Evolutionary conservation across 306 rosid genomes (phyloP), one percentile per base, ranked within the genome.

Genomic region (Castanopsis chinensis): DNA sequence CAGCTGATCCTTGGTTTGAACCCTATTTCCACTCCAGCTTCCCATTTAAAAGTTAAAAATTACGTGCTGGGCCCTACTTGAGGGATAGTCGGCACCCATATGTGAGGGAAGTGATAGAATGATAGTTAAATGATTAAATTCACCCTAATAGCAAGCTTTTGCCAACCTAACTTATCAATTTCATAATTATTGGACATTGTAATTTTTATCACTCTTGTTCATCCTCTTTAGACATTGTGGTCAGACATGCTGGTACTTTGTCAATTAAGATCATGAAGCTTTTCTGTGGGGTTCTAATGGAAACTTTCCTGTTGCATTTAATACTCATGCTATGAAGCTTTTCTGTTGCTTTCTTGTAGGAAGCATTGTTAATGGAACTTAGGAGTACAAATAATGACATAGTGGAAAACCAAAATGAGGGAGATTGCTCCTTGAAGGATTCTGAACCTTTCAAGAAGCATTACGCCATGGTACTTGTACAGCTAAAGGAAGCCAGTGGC

Each of bases 401-500:
- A 78, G 37, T 83, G 82, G 92, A 89, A 82, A 89, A 80, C 82
- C 89, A 88, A 87, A 85, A 86, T 82, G 89, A 82, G 71, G 84
- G 85, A 80, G 90, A 88, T 59, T 75, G 86, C 85, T 79, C 81
- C 73, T 75, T 88, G 23, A 89, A 87, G 79, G 88, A 85, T 80
- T 86, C 91, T 1, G 93, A 88, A 64, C 81, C 83, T 75, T 88
- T 88, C 86, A 88, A 82, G 88, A 91, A 85, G 92, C 91, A 92
- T 89, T 91, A 88, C n/a, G 91, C 94, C 78, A 91, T 78, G 88
- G 92, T 92, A 91, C 97, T 91, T 85, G 89, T 92, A 91, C 92
- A 89, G 96, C 96, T 92, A 85, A 89, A 91, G 92, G 96, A 92
- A 92, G 97, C 96, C 96, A 89, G 94, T 91, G 93, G 85, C 86